Evolutionary conservation across 208 protist genomes (phyloP).

Genomic region (Leishmania guyanensis): DNA sequence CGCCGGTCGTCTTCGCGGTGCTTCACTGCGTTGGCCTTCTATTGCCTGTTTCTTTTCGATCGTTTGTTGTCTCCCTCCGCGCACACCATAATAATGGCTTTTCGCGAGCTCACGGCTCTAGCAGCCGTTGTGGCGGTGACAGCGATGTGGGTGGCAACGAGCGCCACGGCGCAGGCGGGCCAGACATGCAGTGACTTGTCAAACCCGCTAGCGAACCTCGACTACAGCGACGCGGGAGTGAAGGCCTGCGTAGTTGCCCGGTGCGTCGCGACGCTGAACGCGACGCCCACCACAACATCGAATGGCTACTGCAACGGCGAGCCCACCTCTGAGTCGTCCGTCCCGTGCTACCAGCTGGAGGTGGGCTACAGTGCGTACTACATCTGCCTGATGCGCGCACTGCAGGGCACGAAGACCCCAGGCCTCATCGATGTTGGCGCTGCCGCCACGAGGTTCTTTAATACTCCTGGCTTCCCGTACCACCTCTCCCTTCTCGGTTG

Average conservation of each 20-base stretch:
- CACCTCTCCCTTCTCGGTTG: slow-evolving; percentile 34
- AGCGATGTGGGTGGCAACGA: slow-evolving; percentile 3
- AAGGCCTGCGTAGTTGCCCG: slow-evolving; percentile 31
- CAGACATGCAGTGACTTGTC: slow-evolving; percentile 27
- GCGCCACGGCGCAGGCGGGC: not conserved
- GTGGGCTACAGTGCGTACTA: slow-evolving; percentile 46
- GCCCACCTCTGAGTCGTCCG: slow-evolving; percentile 29
- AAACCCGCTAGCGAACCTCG: slow-evolving; percentile 28
- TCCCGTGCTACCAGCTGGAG: slow-evolving; percentile 27
- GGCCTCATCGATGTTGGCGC: slow-evolving; percentile 1
- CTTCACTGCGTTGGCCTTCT: not conserved
- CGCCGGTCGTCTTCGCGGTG: not conserved
- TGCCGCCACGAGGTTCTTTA: slow-evolving; percentile 16
- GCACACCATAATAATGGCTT: slow-evolving; percentile 1
- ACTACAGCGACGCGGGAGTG: slow-evolving; percentile 22
- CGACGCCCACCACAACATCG: slow-evolving; percentile 17
- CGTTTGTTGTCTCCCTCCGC: not conserved
- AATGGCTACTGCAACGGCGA: slow-evolving; percentile 40
- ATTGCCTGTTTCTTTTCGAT: not conserved
- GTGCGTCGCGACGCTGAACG: slow-evolving; percentile 32
- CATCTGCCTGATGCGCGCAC: slow-evolving; percentile 33
- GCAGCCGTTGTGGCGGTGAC: slow-evolving; percentile 3
- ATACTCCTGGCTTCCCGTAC: slow-evolving; percentile 42
- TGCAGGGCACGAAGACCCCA: slow-evolving; percentile 1
- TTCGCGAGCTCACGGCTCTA: not conserved